A percentile compares a stretch with the other conserved stretches of the same genome.
Evolutionary conservation across 345 rosid genomes (phyloP).

Genomic region (Pseudoturritis turrita): DNA sequence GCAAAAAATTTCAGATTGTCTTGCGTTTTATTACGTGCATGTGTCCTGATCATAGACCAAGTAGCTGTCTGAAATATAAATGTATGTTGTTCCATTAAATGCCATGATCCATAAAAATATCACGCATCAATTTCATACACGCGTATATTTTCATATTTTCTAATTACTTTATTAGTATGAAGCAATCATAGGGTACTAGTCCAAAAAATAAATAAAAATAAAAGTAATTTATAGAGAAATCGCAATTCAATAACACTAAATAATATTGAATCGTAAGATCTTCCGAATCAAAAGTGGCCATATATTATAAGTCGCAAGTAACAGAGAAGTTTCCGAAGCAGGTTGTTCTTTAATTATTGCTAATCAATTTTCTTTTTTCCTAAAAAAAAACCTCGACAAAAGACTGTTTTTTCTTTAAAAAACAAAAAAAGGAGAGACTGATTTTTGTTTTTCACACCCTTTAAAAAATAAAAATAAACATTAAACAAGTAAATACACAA

Average conservation of each 20-base stretch:
- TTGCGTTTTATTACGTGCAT: conserved; percentile 6
- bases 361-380: not conserved
- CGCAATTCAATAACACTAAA: not conserved
- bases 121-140: conserved; percentile 1
- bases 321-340: conserved; percentile 23
- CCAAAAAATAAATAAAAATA: not conserved
- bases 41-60: conserved; percentile 14
- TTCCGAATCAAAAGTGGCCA: conserved; percentile 14
- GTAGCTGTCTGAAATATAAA: conserved; percentile 26
- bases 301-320: conserved; percentile 8
- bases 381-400: not conserved
- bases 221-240: not conserved
- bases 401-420: not conserved
- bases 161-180: not conserved
- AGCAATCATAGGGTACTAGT: conserved; percentile 6
- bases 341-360: conserved; percentile 5
- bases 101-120: not conserved
- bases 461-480: not conserved
- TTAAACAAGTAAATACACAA: not conserved
- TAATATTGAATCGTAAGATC: conserved; percentile 14
- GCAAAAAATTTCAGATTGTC: not conserved
- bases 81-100: conserved; percentile 26
- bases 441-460: not conserved
- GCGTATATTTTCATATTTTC: not conserved
- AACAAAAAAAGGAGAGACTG: no score